Conservation (phyloP, 1,284 basidiomycete genomes). For the Ganoderma sinense region DNA sequence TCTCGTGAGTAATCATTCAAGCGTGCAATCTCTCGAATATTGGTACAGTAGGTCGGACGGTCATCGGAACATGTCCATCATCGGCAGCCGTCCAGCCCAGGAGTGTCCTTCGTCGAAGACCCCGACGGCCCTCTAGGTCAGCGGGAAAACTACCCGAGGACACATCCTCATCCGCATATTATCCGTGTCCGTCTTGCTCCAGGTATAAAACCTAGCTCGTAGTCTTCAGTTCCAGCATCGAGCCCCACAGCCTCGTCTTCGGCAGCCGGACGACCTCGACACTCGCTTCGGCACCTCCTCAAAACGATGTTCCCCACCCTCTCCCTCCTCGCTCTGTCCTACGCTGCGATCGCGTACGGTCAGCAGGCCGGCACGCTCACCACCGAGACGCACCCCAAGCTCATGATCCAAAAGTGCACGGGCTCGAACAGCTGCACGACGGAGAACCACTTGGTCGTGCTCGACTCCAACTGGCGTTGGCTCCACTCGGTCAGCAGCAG, state of each 20-base stretch:
- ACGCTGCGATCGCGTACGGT: conserved; percentile 35
- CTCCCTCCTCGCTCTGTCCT: conserved; percentile 37
- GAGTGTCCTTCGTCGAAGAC: not conserved
- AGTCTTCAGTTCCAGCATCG: conserved; percentile 9
- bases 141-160: conserved; percentile 18
- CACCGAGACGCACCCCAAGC: conserved; percentile 44
- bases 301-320: conserved; percentile 35
- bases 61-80: conserved; percentile 15
- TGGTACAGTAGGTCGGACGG: conserved; percentile 15
- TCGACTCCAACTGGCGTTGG: conserved; percentile 50
- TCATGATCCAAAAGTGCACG: conserved; percentile 40
- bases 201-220: conserved; percentile 18
- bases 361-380: conserved; percentile 46
- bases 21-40: not conserved
- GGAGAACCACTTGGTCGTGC: conserved; percentile 36
- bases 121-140: not conserved
- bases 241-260: conserved; percentile 9
- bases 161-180: conserved; percentile 20
- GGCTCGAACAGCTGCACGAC: conserved; percentile 28
- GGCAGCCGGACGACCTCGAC: not conserved
- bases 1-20: not conserved
- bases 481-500: conserved; percentile 40
- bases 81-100: conserved; percentile 8
- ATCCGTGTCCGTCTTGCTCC: conserved; percentile 9
- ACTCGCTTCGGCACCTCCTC: not conserved